Conservation (phyloP, 331 rosid genomes). For the Pyrus hybrid region DNA sequence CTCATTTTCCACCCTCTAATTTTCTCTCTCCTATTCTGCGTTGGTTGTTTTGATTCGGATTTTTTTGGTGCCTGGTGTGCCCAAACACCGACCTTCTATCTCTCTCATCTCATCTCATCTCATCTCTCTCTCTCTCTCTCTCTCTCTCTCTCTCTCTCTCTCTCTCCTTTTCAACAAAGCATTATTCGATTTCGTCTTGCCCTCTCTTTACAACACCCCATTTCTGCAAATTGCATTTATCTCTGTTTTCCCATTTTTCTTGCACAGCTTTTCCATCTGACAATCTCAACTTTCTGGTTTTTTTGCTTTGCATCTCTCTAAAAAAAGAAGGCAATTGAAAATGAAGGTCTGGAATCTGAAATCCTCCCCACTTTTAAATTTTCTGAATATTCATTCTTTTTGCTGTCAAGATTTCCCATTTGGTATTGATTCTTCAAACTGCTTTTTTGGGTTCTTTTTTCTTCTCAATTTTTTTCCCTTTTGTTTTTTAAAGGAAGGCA, state of each 20-base stretch:
- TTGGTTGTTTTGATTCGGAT: constrained; percentile 58
- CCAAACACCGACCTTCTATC: neutral
- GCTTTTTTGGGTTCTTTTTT: neutral
- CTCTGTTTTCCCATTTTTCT: neutral
- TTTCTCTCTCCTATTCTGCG: constrained; percentile 61
- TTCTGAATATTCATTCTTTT: neutral
- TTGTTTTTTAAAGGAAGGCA: constrained; percentile 6
- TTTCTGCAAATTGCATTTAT: neutral
- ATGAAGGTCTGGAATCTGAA: constrained; percentile 63
- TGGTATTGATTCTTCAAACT: neutral
- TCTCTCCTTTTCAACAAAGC: constrained; percentile 19
- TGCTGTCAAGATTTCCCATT: neutral
- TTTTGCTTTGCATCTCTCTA: constrained; percentile 20
- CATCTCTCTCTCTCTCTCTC: neutral
- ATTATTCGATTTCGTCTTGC: constrained; percentile 29
- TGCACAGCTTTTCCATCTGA: neutral
- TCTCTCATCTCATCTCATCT: neutral
- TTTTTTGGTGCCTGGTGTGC: constrained; percentile 29
- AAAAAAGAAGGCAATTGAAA: constrained; percentile 3
- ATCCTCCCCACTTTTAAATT: constrained; percentile 10
- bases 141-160: constrained; percentile 12
- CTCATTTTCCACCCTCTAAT: constrained; percentile 6
- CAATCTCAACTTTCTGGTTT: neutral
- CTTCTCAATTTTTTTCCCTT: neutral
- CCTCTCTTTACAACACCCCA: constrained; percentile 5